A percentile compares a stretch with the other conserved stretches of the same genome.
phyloP scores from a whole-genome alignment of 768 basidiomycete species.

The Hydnum rufescens region DNA sequence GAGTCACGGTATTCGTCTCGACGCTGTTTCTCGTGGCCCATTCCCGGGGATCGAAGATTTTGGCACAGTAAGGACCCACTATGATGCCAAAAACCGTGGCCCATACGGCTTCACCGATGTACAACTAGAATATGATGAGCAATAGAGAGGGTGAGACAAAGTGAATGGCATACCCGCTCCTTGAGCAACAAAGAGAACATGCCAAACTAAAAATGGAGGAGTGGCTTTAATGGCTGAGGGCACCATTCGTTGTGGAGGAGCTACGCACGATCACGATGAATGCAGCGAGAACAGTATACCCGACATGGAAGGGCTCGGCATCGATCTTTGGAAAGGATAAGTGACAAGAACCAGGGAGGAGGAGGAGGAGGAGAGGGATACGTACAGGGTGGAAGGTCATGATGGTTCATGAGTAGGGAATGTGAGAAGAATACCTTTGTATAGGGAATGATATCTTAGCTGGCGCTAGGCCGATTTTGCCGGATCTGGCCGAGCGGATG shows the following conservation, averaged over 20 bases:
- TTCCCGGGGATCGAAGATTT: conserved; percentile 56
- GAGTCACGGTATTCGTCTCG: conserved; percentile 51
- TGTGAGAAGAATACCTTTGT: too few relatives aligned
- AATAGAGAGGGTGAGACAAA: neutral
- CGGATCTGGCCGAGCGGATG: too few relatives aligned
- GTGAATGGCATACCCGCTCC: conserved; percentile 38
- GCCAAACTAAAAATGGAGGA: conserved; percentile 40
- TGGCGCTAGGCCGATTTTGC: too few relatives aligned
- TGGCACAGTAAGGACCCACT: conserved; percentile 25
- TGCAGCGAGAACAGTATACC: conserved; percentile 59
- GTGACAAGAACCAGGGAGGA: neutral
- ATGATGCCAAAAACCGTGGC: conserved; percentile 87
- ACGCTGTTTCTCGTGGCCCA: conserved; percentile 34
- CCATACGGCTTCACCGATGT: conserved; percentile 92
- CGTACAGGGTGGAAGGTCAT: conserved; percentile 2
- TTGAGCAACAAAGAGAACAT: conserved; percentile 88
- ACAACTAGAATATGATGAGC: conserved; percentile 30
- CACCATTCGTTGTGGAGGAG: neutral
- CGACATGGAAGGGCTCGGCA: conserved; percentile 49
- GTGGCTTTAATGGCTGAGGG: conserved; percentile 1
- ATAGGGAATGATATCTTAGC: too few relatives aligned
- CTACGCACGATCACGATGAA: conserved; percentile 54
- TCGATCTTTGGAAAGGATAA: conserved; percentile 24
- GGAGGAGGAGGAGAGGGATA: neutral
- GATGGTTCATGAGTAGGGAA: too few relatives aligned